phyloP scores from a whole-genome alignment of 1,139 yeast genomes.

The Scheffersomyces quercinus region DNA sequence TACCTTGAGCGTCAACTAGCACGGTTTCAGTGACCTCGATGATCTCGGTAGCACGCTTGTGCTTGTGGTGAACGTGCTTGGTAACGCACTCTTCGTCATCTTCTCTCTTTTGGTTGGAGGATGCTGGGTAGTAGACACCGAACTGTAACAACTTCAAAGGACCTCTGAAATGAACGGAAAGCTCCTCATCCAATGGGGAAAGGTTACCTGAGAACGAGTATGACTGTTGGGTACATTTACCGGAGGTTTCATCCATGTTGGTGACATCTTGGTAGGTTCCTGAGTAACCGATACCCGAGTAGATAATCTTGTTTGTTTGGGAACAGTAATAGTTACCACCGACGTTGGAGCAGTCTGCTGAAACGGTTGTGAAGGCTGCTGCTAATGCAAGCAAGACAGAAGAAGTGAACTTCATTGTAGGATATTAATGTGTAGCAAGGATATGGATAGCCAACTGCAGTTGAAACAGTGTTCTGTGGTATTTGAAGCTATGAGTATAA shows the following conservation, averaged over 20 bases:
- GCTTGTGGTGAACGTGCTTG: constrained; percentile 60
- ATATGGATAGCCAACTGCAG: background rate
- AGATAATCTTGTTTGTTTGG: constrained; percentile 65
- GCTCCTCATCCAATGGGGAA: constrained; percentile 67
- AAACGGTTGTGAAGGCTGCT: constrained; percentile 27
- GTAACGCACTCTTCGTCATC: constrained; percentile 42
- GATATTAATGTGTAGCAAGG: background rate
- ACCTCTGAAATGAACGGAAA: constrained; percentile 83
- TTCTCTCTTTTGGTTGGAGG: constrained; percentile 31
- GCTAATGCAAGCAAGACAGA: constrained; percentile 29
- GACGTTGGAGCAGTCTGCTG: constrained; percentile 43
- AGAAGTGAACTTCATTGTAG: constrained; percentile 21
- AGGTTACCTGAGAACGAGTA: constrained; percentile 58
- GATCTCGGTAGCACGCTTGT: constrained; percentile 58
- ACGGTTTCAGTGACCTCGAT: constrained; percentile 79
- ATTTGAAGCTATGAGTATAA: no score
- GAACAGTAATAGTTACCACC: constrained; percentile 85
- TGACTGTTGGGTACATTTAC: constrained; percentile 54
- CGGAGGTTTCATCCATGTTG: constrained; percentile 46
- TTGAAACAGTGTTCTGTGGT: no score
- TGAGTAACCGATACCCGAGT: constrained; percentile 65
- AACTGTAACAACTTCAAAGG: constrained; percentile 64
- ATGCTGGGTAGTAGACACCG: constrained; percentile 58
- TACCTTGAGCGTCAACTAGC: constrained; percentile 57
- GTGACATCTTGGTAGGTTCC: constrained; percentile 67